phyloP scores from a whole-genome alignment of 371 early-diverging fungal genomes.

The Mortierella sp. region DNA sequence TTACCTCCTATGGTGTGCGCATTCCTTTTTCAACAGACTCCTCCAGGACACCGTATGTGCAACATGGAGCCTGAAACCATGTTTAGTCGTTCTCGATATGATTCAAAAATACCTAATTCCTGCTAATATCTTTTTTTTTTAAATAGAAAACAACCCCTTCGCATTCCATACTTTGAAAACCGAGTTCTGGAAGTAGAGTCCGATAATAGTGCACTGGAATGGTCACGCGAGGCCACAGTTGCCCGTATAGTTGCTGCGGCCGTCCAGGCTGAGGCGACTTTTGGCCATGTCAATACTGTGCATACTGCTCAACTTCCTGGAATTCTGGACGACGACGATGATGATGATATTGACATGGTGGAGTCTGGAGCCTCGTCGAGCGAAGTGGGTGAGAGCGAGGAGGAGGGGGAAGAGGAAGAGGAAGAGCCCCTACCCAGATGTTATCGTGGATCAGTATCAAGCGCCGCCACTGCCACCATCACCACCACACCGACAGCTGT shows the following conservation, averaged over 20 bases:
- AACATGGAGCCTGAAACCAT: background rate
- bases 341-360: slow-evolving; percentile 22
- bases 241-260: slow-evolving; percentile 30
- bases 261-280: slow-evolving; percentile 12
- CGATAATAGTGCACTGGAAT: slow-evolving; percentile 31
- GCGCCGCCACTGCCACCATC: background rate
- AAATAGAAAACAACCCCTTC: slow-evolving; percentile 38
- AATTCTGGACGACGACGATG: slow-evolving; percentile 17
- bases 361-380: slow-evolving; percentile 16
- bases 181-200: slow-evolving; percentile 38
- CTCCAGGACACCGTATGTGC: slow-evolving; percentile 28
- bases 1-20: slow-evolving; percentile 40
- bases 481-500: background rate
- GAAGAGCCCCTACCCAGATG: background rate
- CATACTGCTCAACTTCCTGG: slow-evolving; percentile 29
- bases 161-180: slow-evolving; percentile 49
- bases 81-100: too few relatives aligned
- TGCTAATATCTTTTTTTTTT: background rate
- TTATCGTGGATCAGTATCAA: background rate
- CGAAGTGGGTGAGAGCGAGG: slow-evolving; percentile 15
- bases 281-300: slow-evolving; percentile 28
- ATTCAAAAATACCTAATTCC: background rate
- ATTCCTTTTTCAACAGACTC: slow-evolving; percentile 22
- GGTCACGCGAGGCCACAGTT: slow-evolving; percentile 38
- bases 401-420: slow-evolving; percentile 8